Evolutionary conservation across 1,284 basidiomycete genomes (phyloP).

Genomic region (Cryptococcus maquisensis): DNA sequence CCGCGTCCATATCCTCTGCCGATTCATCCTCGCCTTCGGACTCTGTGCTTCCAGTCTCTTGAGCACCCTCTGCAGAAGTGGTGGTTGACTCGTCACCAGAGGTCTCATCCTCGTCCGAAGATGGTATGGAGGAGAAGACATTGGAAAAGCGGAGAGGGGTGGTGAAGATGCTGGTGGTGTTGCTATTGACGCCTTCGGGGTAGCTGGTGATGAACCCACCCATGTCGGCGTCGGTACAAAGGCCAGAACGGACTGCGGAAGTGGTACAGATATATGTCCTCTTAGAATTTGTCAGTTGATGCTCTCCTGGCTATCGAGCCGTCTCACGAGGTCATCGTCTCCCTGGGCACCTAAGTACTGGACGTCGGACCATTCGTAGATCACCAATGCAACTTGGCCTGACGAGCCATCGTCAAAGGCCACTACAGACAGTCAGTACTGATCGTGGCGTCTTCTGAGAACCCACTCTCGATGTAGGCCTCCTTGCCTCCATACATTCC

Average conservation of each 20-base stretch:
- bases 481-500: slow-evolving; percentile 75
- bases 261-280: slow-evolving; percentile 78
- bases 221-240: slow-evolving; percentile 65
- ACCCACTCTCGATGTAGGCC: background rate
- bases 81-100: too few species aligned
- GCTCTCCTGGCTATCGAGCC: too few species aligned
- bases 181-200: slow-evolving; percentile 57
- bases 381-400: slow-evolving; percentile 88
- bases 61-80: too few species aligned
- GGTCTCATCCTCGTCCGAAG: slow-evolving; percentile 5
- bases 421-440: slow-evolving; percentile 53
- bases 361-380: slow-evolving; percentile 92
- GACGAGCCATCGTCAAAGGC: slow-evolving; percentile 70
- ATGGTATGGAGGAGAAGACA: slow-evolving; percentile 11
- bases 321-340: slow-evolving; percentile 7
- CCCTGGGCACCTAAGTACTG: slow-evolving; percentile 66
- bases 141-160: slow-evolving; percentile 43
- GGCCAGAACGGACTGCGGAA: slow-evolving; percentile 57
- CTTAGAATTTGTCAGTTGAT: slow-evolving; percentile 52
- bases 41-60: too few species aligned
- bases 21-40: slow-evolving; percentile 8
- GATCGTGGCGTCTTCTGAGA: background rate
- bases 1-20: slow-evolving; percentile 6
- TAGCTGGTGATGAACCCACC: slow-evolving; percentile 80
- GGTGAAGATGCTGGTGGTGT: slow-evolving; percentile 59